A percentile compares a stretch with the other conserved stretches of the same genome.
These are phyloP conservation scores for Cyclocybe aegerita DNA, from an alignment of 768 basidiomycete genomes.

Conservation along the genomic window DNA sequence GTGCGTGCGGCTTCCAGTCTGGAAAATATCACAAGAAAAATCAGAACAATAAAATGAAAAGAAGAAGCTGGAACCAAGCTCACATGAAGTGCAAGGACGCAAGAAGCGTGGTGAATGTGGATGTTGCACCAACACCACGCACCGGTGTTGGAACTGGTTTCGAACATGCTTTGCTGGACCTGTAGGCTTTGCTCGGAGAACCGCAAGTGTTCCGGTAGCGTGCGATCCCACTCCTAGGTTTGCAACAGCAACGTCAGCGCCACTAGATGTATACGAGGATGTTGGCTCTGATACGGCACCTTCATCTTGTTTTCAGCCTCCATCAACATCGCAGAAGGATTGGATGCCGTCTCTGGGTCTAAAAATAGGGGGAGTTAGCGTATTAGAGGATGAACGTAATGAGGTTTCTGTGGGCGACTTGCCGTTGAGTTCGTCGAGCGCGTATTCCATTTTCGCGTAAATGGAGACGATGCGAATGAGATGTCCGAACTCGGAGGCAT, in stretches of 20 bases:
- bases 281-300: slow-evolving; percentile 25
- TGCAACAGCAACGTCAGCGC: slow-evolving; percentile 10
- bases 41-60: slow-evolving; percentile 4
- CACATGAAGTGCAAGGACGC: slow-evolving; percentile 49
- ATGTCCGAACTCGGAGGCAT: slow-evolving; percentile 75
- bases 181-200: slow-evolving; percentile 70
- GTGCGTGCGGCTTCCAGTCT: slow-evolving; percentile 40
- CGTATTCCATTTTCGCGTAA: slow-evolving; percentile 58
- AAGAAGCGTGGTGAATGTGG: slow-evolving; percentile 72
- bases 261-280: background rate
- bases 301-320: slow-evolving; percentile 47
- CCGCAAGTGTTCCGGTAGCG: slow-evolving; percentile 69
- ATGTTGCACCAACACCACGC: slow-evolving; percentile 82
- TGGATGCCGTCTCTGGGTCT: slow-evolving; percentile 36
- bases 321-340: slow-evolving; percentile 31
- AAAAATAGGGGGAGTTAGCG: slow-evolving; percentile 14
- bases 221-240: slow-evolving; percentile 59
- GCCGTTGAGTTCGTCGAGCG: slow-evolving; percentile 54
- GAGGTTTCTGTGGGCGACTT: slow-evolving; percentile 11
- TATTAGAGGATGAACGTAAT: slow-evolving; percentile 8
- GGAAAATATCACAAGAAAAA: slow-evolving; percentile 13
- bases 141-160: slow-evolving; percentile 74
- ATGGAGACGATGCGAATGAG: slow-evolving; percentile 69
- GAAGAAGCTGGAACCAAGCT: slow-evolving; percentile 50
- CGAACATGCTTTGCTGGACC: slow-evolving; percentile 74